These are phyloP conservation scores for Syncephalastrum sp. DNA, from an alignment of 371 early-diverging fungal species.

Conservation along the genomic window DNA sequence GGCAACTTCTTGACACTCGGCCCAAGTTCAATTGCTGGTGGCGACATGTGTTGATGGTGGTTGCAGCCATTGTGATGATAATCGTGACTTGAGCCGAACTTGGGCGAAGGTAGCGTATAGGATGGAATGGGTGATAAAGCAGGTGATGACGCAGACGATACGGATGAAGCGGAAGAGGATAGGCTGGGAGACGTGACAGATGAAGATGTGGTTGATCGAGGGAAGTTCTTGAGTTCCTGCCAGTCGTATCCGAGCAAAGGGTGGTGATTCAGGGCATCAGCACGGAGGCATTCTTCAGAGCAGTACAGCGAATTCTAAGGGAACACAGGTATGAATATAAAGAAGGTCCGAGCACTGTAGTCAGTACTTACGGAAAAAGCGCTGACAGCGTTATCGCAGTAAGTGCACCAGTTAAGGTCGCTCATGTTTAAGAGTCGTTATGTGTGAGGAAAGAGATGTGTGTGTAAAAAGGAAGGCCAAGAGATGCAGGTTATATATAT, in stretches of 20 bases:
- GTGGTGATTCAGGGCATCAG: slow-evolving; percentile 25
- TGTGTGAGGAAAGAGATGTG: neutral
- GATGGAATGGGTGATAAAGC: slow-evolving; percentile 2
- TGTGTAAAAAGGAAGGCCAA: neutral
- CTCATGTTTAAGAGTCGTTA: slow-evolving; percentile 11
- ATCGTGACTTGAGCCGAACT: too few species aligned
- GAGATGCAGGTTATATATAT: too few species aligned
- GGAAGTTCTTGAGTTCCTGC: slow-evolving; percentile 27
- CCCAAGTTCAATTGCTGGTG: too few species aligned
- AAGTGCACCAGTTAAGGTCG: slow-evolving; percentile 23
- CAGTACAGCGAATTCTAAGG: slow-evolving; percentile 34
- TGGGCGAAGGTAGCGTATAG: too few species aligned
- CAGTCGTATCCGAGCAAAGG: slow-evolving; percentile 34
- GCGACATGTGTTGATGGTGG: too few species aligned
- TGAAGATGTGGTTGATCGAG: slow-evolving; percentile 17
- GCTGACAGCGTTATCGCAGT: slow-evolving; percentile 24
- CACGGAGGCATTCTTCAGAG: slow-evolving; percentile 26
- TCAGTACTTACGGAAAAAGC: slow-evolving; percentile 19
- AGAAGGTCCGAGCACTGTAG: neutral
- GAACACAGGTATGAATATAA: neutral
- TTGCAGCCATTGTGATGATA: too few species aligned
- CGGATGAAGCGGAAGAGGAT: slow-evolving; percentile 5
- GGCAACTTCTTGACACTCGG: too few species aligned
- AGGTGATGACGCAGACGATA: neutral
- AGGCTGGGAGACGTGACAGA: too few species aligned